Base-by-base conservation (phyloP, 2,329 filamentous ascomycete genomes). In the Hymenoscyphus salicellus region DNA sequence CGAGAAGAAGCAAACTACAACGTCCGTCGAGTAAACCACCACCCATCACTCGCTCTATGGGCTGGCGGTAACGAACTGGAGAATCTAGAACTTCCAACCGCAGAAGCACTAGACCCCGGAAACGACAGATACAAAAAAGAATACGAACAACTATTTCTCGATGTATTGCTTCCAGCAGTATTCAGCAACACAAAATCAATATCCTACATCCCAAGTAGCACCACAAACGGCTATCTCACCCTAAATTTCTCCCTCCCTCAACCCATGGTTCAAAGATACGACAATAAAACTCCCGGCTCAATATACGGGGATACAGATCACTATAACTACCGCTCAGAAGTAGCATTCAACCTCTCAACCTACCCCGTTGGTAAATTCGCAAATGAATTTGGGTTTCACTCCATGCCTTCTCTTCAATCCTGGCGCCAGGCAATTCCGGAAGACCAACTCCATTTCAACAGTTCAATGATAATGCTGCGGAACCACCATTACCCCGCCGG, bases 311-410 rank as follows among this genome's bases (percentile, higher is more conserved):
- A 88, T 64, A 87, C 84, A 5, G 83, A 86, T 67, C 80, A 83
- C 71, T 88, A 89, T 75, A 82, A 87, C 68, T 88, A 88, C 70
- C 74, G 84, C 65, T 79, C 80, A 14, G 72, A 70, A 0, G 74
- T 80, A 17, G 81, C 85, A 0, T 87, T 87, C 73, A 80, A 88
- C 71, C 76, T 78, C n/a, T 78, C 77, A 0, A 77, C 75, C 0
- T 87, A 87, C 66, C 85, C 85, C 0, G 76, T 86, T 0, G 85
- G 84, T 1, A 79, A 86, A 8, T 88, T 88, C 69, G 82, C 83
- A 2, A 86, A 87, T 67, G 86, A 89, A 73, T 89, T 88, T 65
- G 86, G 86, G 28, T 88, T 82, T 71, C 84, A 86, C 70, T 84
- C 81, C 63, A 86, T 88, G 85, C 86, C 86, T 0, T 84, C 81